Conservation (phyloP, 495 filamentous ascomycete species). For the Talaromyces trachyspermus region DNA sequence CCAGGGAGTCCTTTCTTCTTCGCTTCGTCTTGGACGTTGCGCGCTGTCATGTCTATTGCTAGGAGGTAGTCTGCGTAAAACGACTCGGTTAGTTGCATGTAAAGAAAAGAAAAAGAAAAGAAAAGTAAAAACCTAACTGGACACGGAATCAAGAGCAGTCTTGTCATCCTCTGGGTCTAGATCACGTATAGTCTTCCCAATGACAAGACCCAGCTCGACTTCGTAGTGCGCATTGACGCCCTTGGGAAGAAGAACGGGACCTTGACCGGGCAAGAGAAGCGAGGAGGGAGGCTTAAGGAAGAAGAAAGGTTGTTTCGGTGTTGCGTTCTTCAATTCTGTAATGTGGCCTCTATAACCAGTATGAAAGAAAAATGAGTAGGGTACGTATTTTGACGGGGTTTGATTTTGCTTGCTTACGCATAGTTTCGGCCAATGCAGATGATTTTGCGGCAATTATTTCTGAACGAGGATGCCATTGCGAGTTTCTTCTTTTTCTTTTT, state of each 20-base stretch:
- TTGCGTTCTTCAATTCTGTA: slow-evolving; percentile 76
- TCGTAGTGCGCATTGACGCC: slow-evolving; percentile 90
- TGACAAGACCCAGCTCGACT: slow-evolving; percentile 83
- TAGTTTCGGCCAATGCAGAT: slow-evolving; percentile 98
- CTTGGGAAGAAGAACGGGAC: slow-evolving; percentile 74
- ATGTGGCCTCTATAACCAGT: slow-evolving; percentile 78
- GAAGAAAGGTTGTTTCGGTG: slow-evolving; percentile 92
- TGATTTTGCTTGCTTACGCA: no score
- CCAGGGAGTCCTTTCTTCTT: slow-evolving; percentile 97
- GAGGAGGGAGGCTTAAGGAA: slow-evolving; percentile 90
- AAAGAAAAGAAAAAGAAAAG: slow-evolving; percentile 13
- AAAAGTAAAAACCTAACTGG: slow-evolving; percentile 34
- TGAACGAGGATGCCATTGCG: slow-evolving; percentile 47
- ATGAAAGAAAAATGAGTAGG: no score
- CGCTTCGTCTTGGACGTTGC: slow-evolving; percentile 88
- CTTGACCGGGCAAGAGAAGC: slow-evolving; percentile 67
- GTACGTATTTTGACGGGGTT: no score
- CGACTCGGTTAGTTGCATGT: slow-evolving; percentile 5
- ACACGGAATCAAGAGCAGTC: slow-evolving; percentile 42
- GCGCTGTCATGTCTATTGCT: slow-evolving; percentile 87
- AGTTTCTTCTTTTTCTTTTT: not conserved
- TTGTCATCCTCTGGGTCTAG: slow-evolving; percentile 56
- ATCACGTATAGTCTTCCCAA: slow-evolving; percentile 71
- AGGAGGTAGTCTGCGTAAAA: slow-evolving; percentile 61
- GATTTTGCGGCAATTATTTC: slow-evolving; percentile 70